phyloP scores from a whole-genome alignment of 495 filamentous ascomycete genomes.

The Neurospora tetraspora region DNA sequence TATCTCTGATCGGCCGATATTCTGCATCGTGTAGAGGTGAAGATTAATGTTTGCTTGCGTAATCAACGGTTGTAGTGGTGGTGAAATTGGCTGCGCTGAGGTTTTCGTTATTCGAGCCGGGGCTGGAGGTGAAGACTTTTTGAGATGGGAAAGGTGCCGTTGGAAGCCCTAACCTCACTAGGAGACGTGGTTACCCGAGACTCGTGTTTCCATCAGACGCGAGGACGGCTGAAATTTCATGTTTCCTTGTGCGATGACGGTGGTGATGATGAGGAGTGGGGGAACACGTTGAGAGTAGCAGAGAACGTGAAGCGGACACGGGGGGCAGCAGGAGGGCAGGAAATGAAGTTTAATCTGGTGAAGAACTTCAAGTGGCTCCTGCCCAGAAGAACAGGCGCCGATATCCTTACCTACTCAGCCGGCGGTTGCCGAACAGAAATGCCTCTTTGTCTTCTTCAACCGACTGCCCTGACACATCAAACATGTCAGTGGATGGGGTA shows the following conservation, averaged over 20 bases:
- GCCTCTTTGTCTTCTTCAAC: not conserved
- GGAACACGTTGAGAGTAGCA: not conserved
- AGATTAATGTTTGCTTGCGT: not conserved
- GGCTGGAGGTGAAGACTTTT: not conserved
- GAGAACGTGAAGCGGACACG: not conserved
- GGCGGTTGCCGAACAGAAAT: not conserved
- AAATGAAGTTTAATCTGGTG: not conserved
- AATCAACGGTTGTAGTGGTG: not conserved
- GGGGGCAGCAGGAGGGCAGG: not conserved
- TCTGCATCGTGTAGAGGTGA: not conserved
- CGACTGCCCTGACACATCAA: not conserved
- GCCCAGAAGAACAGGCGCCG: not conserved
- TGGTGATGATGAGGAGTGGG: not conserved
- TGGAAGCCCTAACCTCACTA: not conserved
- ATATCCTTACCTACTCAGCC: not conserved
- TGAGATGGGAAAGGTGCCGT: not conserved
- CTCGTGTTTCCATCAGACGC: not conserved
- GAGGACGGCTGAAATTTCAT: not conserved
- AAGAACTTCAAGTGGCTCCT: not conserved
- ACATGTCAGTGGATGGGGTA: not conserved
- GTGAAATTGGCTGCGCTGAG: not conserved
- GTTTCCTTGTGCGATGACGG: not conserved
- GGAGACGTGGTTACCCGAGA: not conserved
- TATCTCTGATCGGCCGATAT: not conserved
- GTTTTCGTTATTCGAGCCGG: not conserved